Percentiles rank a stretch among this genome's conserved stretches.
Conservation (phyloP, 306 rosid genomes). For the Quillaja saponaria region DNA sequence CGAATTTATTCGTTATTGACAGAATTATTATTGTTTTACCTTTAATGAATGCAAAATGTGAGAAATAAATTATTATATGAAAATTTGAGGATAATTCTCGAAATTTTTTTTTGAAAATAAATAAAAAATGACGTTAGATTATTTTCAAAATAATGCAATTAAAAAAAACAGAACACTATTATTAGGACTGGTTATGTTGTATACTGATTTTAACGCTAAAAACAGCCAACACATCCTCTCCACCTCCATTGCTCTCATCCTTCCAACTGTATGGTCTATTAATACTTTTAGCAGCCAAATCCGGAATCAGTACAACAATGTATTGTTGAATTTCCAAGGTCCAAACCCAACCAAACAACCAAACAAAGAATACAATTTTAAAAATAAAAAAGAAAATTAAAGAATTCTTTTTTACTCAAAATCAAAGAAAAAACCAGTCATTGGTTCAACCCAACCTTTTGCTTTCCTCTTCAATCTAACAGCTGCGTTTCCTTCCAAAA, state of each 20-base stretch:
- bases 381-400: background rate
- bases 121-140: no score
- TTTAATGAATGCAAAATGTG: no score
- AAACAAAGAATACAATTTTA: slow-evolving; percentile 10
- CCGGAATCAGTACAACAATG: slow-evolving; percentile 51
- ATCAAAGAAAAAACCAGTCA: slow-evolving; percentile 35
- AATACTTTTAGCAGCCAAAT: slow-evolving; percentile 63
- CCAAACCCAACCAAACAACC: slow-evolving; percentile 49
- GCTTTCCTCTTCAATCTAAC: slow-evolving; percentile 58
- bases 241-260: slow-evolving; percentile 38
- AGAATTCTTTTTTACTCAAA: slow-evolving; percentile 29
- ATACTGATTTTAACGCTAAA: slow-evolving; percentile 37
- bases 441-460: slow-evolving; percentile 47
- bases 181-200: slow-evolving; percentile 36
- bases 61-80: no score
- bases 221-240: slow-evolving; percentile 44
- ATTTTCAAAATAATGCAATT: no score
- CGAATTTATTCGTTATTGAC: no score
- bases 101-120: no score
- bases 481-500: slow-evolving; percentile 31
- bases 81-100: no score
- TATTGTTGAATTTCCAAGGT: slow-evolving; percentile 39
- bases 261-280: slow-evolving; percentile 58
- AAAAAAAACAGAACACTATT: background rate
- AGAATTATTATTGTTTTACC: no score